A percentile compares a stretch with the other conserved stretches of the same genome.
phyloP scores from a whole-genome alignment of 176 grass and related monocot genomes.

The Musa schizocarpa region DNA sequence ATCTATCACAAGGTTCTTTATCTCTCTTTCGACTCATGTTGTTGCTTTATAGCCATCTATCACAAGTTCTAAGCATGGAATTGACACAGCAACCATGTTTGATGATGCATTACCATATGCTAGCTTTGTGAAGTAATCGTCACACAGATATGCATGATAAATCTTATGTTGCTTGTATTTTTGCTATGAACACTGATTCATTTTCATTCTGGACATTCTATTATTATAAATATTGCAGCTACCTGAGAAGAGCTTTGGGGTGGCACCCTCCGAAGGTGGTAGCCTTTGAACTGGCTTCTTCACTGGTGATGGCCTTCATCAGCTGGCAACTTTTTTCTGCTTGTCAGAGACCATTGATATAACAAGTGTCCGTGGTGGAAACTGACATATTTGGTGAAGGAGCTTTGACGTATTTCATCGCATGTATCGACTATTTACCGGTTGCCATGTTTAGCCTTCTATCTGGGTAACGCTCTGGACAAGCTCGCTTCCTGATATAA shows the following conservation, averaged over 20 bases:
- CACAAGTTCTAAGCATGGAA: no score
- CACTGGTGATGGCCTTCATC: slow-evolving; percentile 84
- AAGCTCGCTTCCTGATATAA: not conserved
- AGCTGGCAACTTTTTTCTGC: slow-evolving; percentile 96
- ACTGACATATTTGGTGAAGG: not conserved
- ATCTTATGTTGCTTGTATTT: no score
- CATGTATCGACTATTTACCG: no score
- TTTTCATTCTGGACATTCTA: not conserved
- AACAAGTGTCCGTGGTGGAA: not conserved
- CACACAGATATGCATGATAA: no score
- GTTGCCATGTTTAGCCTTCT: no score
- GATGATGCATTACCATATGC: no score
- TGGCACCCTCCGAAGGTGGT: slow-evolving; percentile 82
- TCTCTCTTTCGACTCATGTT: not conserved
- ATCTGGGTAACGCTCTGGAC: not conserved
- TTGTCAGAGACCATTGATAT: slow-evolving; percentile 58
- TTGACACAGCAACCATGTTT: no score
- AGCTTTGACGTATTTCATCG: no score
- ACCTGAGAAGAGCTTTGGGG: slow-evolving; percentile 69
- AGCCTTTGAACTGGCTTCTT: slow-evolving; percentile 76
- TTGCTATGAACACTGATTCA: no score
- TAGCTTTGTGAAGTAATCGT: no score
- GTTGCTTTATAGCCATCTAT: not conserved
- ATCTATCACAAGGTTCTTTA: slow-evolving; percentile 73
- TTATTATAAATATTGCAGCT: slow-evolving; percentile 38